Percentiles rank a stretch among this genome's conserved stretches.
These are phyloP conservation scores for Microcyclospora pomicola DNA, from an alignment of 2,329 filamentous ascomycete species.

Conservation along the genomic window DNA sequence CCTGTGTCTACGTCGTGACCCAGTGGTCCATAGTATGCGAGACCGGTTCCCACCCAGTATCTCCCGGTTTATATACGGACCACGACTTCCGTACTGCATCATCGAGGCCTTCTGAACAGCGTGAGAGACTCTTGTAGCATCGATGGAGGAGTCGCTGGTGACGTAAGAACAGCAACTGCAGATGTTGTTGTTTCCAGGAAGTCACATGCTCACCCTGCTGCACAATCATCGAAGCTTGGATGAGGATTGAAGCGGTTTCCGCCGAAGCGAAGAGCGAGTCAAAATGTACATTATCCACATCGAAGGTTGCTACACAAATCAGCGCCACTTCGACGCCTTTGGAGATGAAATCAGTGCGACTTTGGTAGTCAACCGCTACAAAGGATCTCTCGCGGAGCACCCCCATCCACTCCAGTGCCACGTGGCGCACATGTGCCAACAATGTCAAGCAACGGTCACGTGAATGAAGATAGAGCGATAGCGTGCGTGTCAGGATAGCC, in stretches of 20 bases:
- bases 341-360: conserved; percentile 14
- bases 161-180: not conserved
- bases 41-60: conserved; percentile 5
- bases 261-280: conserved; percentile 6
- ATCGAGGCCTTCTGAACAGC: conserved; percentile 6
- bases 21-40: conserved; percentile 6
- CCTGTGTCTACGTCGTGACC: conserved; percentile 18
- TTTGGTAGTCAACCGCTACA: conserved; percentile 24
- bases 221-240: conserved; percentile 9
- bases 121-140: conserved; percentile 3
- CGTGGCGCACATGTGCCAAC: conserved; percentile 29
- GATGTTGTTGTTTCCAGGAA: too few species aligned
- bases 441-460: conserved; percentile 2
- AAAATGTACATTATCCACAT: conserved; percentile 12
- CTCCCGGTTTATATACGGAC: conserved; percentile 22
- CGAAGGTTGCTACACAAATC: conserved; percentile 40
- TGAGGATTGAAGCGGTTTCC: not conserved
- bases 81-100: conserved; percentile 24
- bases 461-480: conserved; percentile 8
- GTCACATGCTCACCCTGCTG: not conserved
- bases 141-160: conserved; percentile 9
- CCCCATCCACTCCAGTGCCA: conserved; percentile 38
- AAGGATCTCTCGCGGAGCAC: conserved; percentile 34
- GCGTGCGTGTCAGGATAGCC: conserved; percentile 10
- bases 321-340: conserved; percentile 40